A percentile compares a stretch with the other conserved stretches of the same genome.
Evolutionary conservation across 2,329 filamentous ascomycete genomes (phyloP).

Genomic region (Colletotrichum sansevieriae): DNA sequence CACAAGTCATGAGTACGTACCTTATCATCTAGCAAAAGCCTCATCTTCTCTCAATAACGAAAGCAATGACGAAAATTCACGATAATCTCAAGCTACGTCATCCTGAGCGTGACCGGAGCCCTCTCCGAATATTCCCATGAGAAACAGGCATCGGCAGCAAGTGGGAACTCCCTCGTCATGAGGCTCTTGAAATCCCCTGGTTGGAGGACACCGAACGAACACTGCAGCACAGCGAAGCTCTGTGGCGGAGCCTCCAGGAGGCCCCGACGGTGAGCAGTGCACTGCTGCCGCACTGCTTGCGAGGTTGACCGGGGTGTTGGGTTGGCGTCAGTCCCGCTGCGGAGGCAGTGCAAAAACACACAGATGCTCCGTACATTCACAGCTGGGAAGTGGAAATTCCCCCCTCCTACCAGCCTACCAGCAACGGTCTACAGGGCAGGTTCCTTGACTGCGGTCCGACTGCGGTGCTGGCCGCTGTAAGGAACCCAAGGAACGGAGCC

Average conservation of each 20-base stretch:
- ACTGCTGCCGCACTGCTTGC: neutral
- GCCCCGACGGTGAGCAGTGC: slow-evolving; percentile 28
- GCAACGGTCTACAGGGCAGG: neutral
- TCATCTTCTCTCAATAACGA: neutral
- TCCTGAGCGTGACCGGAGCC: slow-evolving; percentile 11
- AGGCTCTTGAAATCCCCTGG: slow-evolving; percentile 33
- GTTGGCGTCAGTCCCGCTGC: slow-evolving; percentile 3
- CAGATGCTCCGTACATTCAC: neutral
- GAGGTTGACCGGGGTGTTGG: neutral
- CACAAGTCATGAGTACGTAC: neutral
- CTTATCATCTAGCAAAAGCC: neutral
- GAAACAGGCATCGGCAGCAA: slow-evolving; percentile 35
- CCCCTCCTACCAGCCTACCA: neutral
- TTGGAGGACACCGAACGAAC: slow-evolving; percentile 27
- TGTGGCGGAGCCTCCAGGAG: slow-evolving; percentile 38
- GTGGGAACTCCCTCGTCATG: slow-evolving; percentile 31
- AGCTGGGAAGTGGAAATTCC: slow-evolving; percentile 32
- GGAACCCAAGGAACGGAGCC: neutral
- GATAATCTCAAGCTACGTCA: slow-evolving; percentile 22
- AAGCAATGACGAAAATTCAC: slow-evolving; percentile 2
- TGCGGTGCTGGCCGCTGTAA: too few species aligned
- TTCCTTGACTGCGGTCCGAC: neutral
- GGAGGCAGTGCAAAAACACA: slow-evolving; percentile 26
- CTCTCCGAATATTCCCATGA: slow-evolving; percentile 15
- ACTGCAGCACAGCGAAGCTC: neutral